Evolutionary conservation across 2,329 filamentous ascomycete genomes (phyloP).

Genomic region (Fusarium falciforme): DNA sequence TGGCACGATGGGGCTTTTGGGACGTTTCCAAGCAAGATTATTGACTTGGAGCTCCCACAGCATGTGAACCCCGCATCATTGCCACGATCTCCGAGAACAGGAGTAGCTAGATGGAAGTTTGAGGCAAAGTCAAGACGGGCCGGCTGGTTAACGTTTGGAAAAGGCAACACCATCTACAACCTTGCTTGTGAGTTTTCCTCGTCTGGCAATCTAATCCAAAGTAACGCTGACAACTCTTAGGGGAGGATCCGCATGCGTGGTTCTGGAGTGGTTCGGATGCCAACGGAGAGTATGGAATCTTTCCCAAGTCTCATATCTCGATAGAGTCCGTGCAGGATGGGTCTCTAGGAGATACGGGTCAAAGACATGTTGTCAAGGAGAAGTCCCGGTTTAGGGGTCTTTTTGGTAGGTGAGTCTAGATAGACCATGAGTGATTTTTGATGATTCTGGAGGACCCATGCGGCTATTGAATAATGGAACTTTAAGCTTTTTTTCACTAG

Average conservation of each 20-base stretch:
- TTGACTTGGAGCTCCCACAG: slow-evolving; percentile 43
- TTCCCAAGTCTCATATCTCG: slow-evolving; percentile 40
- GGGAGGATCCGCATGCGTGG: slow-evolving; percentile 48
- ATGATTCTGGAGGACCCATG: neutral
- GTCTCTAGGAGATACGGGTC: slow-evolving; percentile 1
- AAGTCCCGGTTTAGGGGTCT: slow-evolving; percentile 2
- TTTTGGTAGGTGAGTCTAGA: slow-evolving; percentile 3
- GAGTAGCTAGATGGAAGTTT: slow-evolving; percentile 49
- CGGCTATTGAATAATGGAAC: neutral
- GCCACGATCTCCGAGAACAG: slow-evolving; percentile 33
- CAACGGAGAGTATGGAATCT: slow-evolving; percentile 50
- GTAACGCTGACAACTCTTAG: neutral
- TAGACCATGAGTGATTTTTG: neutral
- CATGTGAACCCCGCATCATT: slow-evolving; percentile 30
- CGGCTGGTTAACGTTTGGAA: slow-evolving; percentile 50
- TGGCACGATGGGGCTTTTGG: slow-evolving; percentile 48
- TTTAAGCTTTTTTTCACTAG: neutral
- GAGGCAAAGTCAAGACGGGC: slow-evolving; percentile 32
- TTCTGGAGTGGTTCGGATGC: slow-evolving; percentile 51
- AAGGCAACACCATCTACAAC: slow-evolving; percentile 64
- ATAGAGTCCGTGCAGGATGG: slow-evolving; percentile 23
- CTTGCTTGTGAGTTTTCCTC: slow-evolving; percentile 45
- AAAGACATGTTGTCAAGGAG: neutral
- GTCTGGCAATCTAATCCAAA: neutral
- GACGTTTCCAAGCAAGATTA: slow-evolving; percentile 37